Conservation (phyloP, 2,329 filamentous ascomycete species). For the Orbilia blumenaviensis region DNA sequence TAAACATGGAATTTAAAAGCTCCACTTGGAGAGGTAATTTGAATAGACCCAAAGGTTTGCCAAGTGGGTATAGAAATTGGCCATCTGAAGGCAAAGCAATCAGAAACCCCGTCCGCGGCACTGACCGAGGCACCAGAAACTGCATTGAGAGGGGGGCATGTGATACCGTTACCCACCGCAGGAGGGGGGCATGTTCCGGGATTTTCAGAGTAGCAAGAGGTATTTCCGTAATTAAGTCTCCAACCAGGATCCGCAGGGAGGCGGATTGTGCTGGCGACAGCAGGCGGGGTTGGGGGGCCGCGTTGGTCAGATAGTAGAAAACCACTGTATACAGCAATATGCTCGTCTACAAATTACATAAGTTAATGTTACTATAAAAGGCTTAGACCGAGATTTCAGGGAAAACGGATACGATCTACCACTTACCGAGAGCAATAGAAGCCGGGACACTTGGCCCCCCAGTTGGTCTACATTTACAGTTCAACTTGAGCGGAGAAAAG, state of each 20-base stretch:
- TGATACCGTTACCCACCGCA: background rate
- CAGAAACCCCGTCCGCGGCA: constrained; percentile 15
- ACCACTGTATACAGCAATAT: constrained; percentile 44
- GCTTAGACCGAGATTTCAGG: background rate
- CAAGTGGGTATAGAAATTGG: constrained; percentile 33
- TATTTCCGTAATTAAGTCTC: constrained; percentile 33
- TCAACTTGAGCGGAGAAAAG: background rate
- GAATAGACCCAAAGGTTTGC: constrained; percentile 20
- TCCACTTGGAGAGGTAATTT: constrained; percentile 27
- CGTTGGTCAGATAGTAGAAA: constrained; percentile 32
- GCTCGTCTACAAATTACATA: constrained; percentile 24
- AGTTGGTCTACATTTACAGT: constrained; percentile 41
- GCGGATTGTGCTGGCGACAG: constrained; percentile 8
- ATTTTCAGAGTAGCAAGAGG: constrained; percentile 31
- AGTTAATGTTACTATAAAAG: background rate
- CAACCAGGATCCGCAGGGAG: constrained; percentile 38
- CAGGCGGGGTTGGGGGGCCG: constrained; percentile 39
- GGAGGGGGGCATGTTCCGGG: constrained; percentile 2
- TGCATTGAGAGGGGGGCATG: too few relatives aligned
- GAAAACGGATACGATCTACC: background rate
- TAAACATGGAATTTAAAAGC: constrained; percentile 43
- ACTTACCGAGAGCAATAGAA: constrained; percentile 24
- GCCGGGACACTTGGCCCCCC: constrained; percentile 27
- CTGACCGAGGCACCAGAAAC: background rate
- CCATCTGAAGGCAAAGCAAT: constrained; percentile 40